Conservation (phyloP, 2,329 filamentous ascomycete species). For the Rhynchosporium secalis region DNA sequence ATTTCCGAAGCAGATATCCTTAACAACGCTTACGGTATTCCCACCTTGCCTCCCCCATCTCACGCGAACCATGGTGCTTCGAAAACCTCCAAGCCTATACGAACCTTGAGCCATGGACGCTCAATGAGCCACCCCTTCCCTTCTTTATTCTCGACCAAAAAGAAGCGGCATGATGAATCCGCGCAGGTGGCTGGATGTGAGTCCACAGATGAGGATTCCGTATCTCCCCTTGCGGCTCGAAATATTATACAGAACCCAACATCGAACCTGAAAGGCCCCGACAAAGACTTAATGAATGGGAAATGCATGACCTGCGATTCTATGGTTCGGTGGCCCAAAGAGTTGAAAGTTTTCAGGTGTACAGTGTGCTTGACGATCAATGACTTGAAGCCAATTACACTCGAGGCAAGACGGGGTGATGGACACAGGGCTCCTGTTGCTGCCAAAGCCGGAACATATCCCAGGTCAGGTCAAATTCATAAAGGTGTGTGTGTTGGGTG, state of each 20-base stretch:
- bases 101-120: slow-evolving; percentile 34
- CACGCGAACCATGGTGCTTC: slow-evolving; percentile 23
- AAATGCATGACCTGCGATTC: slow-evolving; percentile 86
- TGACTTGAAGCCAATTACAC: slow-evolving; percentile 58
- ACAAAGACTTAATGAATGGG: slow-evolving; percentile 65
- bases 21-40: slow-evolving; percentile 38
- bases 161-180: slow-evolving; percentile 47
- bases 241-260: slow-evolving; percentile 29
- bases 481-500: slow-evolving; percentile 32
- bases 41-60: slow-evolving; percentile 29
- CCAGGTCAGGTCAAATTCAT: slow-evolving; percentile 24
- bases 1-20: slow-evolving; percentile 39
- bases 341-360: slow-evolving; percentile 75
- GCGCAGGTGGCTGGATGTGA: slow-evolving; percentile 44
- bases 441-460: slow-evolving; percentile 25
- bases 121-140: slow-evolving; percentile 82
- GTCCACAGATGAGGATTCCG: slow-evolving; percentile 49
- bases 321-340: slow-evolving; percentile 74
- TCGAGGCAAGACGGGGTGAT: slow-evolving; percentile 36
- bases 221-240: slow-evolving; percentile 20
- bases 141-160: slow-evolving; percentile 65
- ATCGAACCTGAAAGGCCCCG: slow-evolving; percentile 42
- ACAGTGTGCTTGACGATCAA: slow-evolving; percentile 84
- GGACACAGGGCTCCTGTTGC: slow-evolving; percentile 28
- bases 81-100: slow-evolving; percentile 22